Base-by-base conservation (phyloP, 164 flowering plant species). In the grape (Vitis vinifera) region DNA sequence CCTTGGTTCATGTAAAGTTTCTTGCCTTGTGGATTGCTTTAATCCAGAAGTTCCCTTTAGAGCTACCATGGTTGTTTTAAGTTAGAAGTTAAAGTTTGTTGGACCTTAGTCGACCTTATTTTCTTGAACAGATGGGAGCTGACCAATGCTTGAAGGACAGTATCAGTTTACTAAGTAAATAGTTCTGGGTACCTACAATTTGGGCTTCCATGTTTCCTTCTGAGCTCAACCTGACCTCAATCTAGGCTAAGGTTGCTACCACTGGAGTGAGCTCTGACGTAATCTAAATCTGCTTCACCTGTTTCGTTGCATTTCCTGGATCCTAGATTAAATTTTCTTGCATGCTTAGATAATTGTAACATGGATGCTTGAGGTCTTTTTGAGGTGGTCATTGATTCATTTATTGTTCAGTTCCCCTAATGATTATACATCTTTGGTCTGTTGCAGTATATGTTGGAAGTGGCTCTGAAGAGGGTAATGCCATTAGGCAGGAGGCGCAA, bases 381-480 rank as follows among this genome's bases (percentile, higher is more conserved):
- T 23, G 27, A 19, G 12, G 10, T 15, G 17, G 29, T 66, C 2
- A 66, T 66, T 47, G 60, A 49, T 17, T 11, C 14, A 12, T 11
- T 19, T 68, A 48, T 23, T 29, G 1, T 57, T 4, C 19, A 27
- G 49, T 66, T 55, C 59, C 29, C 49, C 16, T 49, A 14, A 37
- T 37, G 5, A 37, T 3, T 2, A 37, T 37, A 37, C 44, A 37
- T 37, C 44, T 37, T 37, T 37, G 44, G 44, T 62, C 62, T 70
- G 16, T 53, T 89, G 83, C 79, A 93, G 98, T 90, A 65, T 85
- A 82, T 69, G 53, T 78, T 76, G 87, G 75, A 82, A 68, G 62
- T 68, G 80, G 71, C 55, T 79, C 80, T n/a, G 68, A 75, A 60
- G 85, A 73, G 69, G 84, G 70, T 50, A 71, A 65, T 70, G 73